Percentiles rank a stretch among this genome's conserved stretches.
Conservation (phyloP, 1,284 basidiomycete species). For the Wallemia ichthyophaga region DNA sequence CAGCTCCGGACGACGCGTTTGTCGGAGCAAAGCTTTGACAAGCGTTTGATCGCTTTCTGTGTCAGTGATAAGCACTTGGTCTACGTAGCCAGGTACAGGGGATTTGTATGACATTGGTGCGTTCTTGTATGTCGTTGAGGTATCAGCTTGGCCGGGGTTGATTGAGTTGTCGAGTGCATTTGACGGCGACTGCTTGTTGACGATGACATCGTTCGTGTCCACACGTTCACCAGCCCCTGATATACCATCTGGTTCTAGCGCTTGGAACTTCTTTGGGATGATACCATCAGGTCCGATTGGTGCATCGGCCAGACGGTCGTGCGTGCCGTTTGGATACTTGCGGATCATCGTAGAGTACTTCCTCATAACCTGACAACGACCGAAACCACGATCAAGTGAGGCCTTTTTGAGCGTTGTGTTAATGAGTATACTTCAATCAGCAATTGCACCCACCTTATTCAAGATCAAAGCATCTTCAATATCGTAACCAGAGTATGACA, state of each 20-base stretch:
- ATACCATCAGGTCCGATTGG: slow-evolving; percentile 49
- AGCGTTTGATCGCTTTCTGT: slow-evolving; percentile 81
- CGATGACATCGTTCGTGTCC: slow-evolving; percentile 72
- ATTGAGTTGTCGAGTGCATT: slow-evolving; percentile 36
- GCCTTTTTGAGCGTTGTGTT: slow-evolving; percentile 29
- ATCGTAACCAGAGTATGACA: slow-evolving; percentile 98
- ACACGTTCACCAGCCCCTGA: slow-evolving; percentile 83
- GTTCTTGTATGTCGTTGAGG: slow-evolving; percentile 56
- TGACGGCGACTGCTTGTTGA: slow-evolving; percentile 85
- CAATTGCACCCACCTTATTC: slow-evolving; percentile 34
- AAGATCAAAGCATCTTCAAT: slow-evolving; percentile 95
- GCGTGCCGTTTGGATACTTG: slow-evolving; percentile 91
- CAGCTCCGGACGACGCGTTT: slow-evolving; percentile 81
- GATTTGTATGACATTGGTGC: slow-evolving; percentile 72
- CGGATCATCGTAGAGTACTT: slow-evolving; percentile 83
- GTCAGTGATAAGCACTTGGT: slow-evolving; percentile 92
- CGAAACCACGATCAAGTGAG: slow-evolving; percentile 85
- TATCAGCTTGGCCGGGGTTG: slow-evolving; percentile 23
- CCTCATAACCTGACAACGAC: slow-evolving; percentile 82
- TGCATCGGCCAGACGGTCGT: slow-evolving; percentile 78
- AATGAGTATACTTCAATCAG: slow-evolving; percentile 4
- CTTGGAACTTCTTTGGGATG: slow-evolving; percentile 47
- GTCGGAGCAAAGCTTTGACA: slow-evolving; percentile 92
- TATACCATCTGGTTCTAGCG: slow-evolving; percentile 70
- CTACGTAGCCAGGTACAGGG: slow-evolving; percentile 71